Evolutionary conservation across 371 early-diverging fungal genomes (phyloP).

Genomic region (Modicella reniformis): DNA sequence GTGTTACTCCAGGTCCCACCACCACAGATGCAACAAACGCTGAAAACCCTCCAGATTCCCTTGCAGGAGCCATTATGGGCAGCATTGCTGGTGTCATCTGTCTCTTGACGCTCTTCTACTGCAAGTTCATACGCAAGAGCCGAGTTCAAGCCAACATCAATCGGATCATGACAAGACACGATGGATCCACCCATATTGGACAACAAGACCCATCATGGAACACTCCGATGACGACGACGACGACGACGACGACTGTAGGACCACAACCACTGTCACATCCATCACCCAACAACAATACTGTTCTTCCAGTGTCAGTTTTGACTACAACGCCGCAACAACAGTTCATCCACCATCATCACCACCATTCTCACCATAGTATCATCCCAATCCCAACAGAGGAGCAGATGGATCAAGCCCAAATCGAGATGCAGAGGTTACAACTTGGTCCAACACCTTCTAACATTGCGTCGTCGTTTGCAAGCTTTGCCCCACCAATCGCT

Average conservation of each 20-base stretch:
- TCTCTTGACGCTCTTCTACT: not conserved
- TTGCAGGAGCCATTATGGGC: conserved; percentile 3
- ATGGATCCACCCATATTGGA: not conserved
- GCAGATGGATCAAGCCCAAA: conserved; percentile 24
- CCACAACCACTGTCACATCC: not conserved
- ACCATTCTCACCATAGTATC: no score
- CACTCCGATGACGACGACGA: no score
- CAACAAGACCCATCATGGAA: not conserved
- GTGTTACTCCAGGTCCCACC: not conserved
- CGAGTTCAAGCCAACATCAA: conserved; percentile 12
- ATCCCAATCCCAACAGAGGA: conserved; percentile 17
- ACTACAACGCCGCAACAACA: no score
- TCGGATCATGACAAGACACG: conserved; percentile 8
- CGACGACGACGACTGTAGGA: not conserved
- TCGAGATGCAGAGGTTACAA: conserved; percentile 23
- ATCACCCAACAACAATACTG: not conserved
- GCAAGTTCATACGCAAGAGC: conserved; percentile 6
- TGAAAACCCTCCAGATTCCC: not conserved
- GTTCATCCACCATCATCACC: no score
- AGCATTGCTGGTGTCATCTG: not conserved
- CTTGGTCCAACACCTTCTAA: conserved; percentile 15
- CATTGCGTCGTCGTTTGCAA: not conserved
- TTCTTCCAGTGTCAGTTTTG: no score
- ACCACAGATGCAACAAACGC: not conserved
- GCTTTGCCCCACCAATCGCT: conserved; percentile 4